Base-by-base conservation (phyloP, 1,284 basidiomycete genomes). In the Schizophyllum commune region DNA sequence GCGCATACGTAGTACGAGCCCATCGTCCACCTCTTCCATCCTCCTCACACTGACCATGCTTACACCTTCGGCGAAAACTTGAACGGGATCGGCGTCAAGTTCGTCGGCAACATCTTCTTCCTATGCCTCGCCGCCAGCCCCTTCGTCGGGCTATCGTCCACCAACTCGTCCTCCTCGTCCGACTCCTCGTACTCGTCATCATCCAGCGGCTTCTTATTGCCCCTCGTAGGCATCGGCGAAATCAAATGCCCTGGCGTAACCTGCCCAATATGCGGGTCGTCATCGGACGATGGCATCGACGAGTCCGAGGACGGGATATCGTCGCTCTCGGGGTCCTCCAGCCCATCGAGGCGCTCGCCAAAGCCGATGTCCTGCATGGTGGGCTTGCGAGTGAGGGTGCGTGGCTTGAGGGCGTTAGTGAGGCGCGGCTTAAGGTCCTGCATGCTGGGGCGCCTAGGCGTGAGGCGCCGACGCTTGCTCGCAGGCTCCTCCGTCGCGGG, bases 201-300 rank as follows among this genome's bases (percentile, higher is more conserved):
- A 20, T 15, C 13, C 13, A 15, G 19, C 53, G 13, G n/a, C n/a
- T n/a, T 55, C 53, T 19, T 11, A 13, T 3, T 55, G 56, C 58
- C 55, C 57, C 33, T 27, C 3, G 57, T 79, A 32, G 78, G 72
- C 22, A 74, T 77, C 6, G 87, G 86, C 7, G 87, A 89, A 52
- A 83, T 80, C 27, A 89, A 70, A 65, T 84, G 84, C 62, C 81
- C 80, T 21, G 87, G 86, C 0, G 85, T 88, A n/a, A 87, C 83
- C 70, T 86, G 83, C 0, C 85, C 85, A 22, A 83, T 62, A 65
- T 77, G 77, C 0, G 78, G 79, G 62, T 85, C 82, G 62, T 89
- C 85, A 65, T 89, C 86, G 1, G 85, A 88, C 3, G 79, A 80
- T 8, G 68, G 65, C 19, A 68, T 20, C 19, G 19, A 20, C 9